Evolutionary conservation across 2,329 filamentous ascomycete genomes (phyloP), one percentile per base, ranked within the genome.

Genomic region (Beauveria bassiana): DNA sequence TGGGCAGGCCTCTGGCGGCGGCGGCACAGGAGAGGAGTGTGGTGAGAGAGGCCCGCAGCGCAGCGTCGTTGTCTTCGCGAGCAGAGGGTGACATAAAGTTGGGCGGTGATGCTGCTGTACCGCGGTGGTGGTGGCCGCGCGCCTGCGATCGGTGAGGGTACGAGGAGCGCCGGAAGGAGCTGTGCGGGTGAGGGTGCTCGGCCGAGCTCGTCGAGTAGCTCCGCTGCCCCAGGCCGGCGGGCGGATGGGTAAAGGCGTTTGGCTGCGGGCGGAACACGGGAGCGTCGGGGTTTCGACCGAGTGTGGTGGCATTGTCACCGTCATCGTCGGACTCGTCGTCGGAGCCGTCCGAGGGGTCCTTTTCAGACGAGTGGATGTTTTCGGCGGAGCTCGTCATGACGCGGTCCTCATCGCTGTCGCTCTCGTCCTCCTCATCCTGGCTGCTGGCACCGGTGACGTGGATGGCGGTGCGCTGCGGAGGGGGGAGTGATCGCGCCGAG

Each of bases 1-100:
- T 96, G 1, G 88, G 86, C 18, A 95, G 79, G 4, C 89, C 89
- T 49, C 95, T 85, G 1, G 93, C 95, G 0, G 93, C 95, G 3
- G 93, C 92, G 0, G 92, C 93, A 69, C 91, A 96, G n/a, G 93
- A 97, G 14, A 99, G 84, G 14, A 99, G 82, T 0, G 95, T 98
- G 1, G 92, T 96, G n/a, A 99, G 81, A 54, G 91, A 96, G 22
- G 95, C 92, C 40, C 95, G 87, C 12, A 99, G 81, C 2, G 92
- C 95, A 34, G 92, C 95, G 68, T 99, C 95, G 68, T 98, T 93
- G 68, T 98, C 92, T 53, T 90, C 87, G 67, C 91, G 90, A 68
- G 90, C 86, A 3, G 85, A 84, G 1, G 90, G 88, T 0, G 88
- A 87, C 70, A 91, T 84, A 71, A 89, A 85, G 72, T 86, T 89